These are phyloP conservation scores for Colletotrichum chrysophilum DNA, from an alignment of 2,329 filamentous ascomycete genomes.

Conservation along the genomic window DNA sequence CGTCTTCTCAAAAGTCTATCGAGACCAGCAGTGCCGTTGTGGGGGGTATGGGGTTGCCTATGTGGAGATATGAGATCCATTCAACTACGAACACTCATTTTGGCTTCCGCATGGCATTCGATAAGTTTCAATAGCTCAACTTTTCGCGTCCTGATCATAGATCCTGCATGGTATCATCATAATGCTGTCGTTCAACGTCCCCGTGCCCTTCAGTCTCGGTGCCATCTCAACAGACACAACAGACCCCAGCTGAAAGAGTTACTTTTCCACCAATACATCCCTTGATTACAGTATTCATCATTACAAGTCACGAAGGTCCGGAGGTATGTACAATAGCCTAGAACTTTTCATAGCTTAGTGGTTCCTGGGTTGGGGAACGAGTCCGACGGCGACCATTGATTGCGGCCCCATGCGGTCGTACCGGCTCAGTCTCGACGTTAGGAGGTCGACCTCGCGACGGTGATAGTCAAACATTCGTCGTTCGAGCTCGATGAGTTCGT, in stretches of 20 bases:
- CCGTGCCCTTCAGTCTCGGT: not conserved
- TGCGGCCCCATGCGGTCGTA: not conserved
- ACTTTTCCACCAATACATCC: not conserved
- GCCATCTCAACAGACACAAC: not conserved
- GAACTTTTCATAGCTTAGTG: not conserved
- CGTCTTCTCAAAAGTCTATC: not conserved
- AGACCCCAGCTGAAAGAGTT: not conserved
- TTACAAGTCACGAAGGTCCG: not conserved
- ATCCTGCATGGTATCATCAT: not conserved
- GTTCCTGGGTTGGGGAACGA: not conserved
- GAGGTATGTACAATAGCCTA: not conserved
- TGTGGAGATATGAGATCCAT: not conserved
- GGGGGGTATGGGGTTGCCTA: no score
- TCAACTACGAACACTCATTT: not conserved
- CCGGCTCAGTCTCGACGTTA: conserved; percentile 1
- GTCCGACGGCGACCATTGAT: not conserved
- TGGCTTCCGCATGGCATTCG: not conserved
- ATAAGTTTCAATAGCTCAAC: not conserved
- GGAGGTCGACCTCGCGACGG: conserved; percentile 1
- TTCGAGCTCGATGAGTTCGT: conserved; percentile 6
- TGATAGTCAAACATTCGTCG: conserved; percentile 9
- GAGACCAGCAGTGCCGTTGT: not conserved
- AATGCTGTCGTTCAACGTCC: not conserved
- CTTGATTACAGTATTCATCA: not conserved
- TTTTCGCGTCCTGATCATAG: not conserved